These are phyloP conservation scores for Hawksworthiomyces lignivorus DNA, from an alignment of 2,329 filamentous ascomycete species.

Conservation along the genomic window DNA sequence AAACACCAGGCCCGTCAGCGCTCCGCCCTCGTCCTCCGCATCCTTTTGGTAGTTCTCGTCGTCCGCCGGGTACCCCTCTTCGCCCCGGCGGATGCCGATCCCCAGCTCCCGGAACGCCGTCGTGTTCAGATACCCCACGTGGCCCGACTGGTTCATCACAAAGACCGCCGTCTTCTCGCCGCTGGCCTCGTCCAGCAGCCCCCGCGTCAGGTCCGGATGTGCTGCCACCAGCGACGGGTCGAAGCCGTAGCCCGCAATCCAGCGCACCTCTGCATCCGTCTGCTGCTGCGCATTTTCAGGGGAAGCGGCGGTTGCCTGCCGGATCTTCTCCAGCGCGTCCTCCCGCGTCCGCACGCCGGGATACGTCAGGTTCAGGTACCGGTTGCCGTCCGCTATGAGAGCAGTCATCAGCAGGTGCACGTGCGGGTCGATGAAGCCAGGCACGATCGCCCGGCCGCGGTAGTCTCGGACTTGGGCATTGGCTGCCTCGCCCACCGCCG, in stretches of 20 bases:
- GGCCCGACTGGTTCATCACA: slow-evolving; percentile 10
- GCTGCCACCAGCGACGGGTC: slow-evolving; percentile 9
- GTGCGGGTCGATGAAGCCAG: slow-evolving; percentile 11
- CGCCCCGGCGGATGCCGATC: slow-evolving; percentile 2
- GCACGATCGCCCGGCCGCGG: slow-evolving; percentile 1
- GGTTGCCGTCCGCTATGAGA: not conserved
- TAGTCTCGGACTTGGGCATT: slow-evolving; percentile 6
- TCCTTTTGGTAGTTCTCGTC: slow-evolving; percentile 9
- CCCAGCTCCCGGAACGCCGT: not conserved
- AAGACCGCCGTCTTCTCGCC: slow-evolving; percentile 20
- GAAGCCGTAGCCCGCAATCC: slow-evolving; percentile 10
- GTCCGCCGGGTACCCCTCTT: slow-evolving; percentile 7
- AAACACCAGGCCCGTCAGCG: slow-evolving; percentile 8
- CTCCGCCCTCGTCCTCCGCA: not conserved
- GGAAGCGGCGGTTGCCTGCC: not conserved
- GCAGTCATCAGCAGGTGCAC: slow-evolving; percentile 11
- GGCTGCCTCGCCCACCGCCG: not conserved
- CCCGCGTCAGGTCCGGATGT: slow-evolving; percentile 23
- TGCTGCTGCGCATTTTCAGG: no score
- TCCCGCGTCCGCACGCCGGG: slow-evolving; percentile 4
- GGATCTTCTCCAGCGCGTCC: slow-evolving; percentile 4
- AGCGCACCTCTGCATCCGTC: not conserved
- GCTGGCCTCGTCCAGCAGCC: slow-evolving; percentile 40
- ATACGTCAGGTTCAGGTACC: slow-evolving; percentile 8
- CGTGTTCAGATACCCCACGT: slow-evolving; percentile 10